Percentiles rank a stretch among this genome's conserved stretches.
phyloP scores from a whole-genome alignment of 768 basidiomycete genomes.

The Pulveroboletus sp. region DNA sequence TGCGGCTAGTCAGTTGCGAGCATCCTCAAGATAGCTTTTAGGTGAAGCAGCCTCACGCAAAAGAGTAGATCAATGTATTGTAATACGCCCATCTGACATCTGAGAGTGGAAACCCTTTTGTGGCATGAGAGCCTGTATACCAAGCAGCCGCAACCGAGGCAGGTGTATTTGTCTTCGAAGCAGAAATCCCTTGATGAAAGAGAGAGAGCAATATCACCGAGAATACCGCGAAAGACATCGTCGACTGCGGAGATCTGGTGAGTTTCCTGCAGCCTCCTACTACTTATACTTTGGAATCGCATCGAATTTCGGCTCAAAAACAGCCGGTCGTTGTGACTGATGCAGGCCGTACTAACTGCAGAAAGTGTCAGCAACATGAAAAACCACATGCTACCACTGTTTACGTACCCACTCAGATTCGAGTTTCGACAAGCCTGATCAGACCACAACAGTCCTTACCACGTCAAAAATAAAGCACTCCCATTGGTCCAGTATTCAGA shows the following conservation, averaged over 20 bases:
- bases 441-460: no score
- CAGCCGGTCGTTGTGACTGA: no score
- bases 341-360: not conserved
- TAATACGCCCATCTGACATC: conserved; percentile 67
- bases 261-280: not conserved
- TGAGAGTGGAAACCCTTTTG: conserved; percentile 44
- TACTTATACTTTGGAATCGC: not conserved
- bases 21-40: no score
- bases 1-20: not conserved
- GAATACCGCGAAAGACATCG: not conserved
- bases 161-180: conserved; percentile 37
- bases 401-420: no score
- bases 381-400: no score
- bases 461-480: no score
- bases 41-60: no score
- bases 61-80: conserved; percentile 59
- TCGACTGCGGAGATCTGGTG: not conserved
- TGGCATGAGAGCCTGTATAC: conserved; percentile 63
- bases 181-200: conserved; percentile 2
- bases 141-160: conserved; percentile 53
- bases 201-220: not conserved
- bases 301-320: not conserved
- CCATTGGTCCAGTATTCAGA: no score
- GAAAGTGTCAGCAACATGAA: not conserved
- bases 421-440: no score